Conservation (phyloP, 257 asterid genomes). For the Solanum raphanifolium region DNA sequence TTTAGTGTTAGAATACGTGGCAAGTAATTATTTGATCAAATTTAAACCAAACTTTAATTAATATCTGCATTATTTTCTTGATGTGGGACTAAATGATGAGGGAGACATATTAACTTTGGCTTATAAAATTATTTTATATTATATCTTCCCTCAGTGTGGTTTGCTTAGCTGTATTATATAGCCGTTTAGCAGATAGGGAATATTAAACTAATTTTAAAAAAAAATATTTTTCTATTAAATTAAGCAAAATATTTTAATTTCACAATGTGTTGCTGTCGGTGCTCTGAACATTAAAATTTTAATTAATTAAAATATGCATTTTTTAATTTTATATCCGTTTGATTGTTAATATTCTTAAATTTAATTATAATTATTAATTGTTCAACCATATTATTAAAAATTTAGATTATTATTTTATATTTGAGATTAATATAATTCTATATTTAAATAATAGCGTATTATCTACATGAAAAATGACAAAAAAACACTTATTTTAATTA, state of each 20-base stretch:
- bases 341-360: background rate
- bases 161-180: conserved; percentile 20
- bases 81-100: background rate
- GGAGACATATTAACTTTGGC: conserved; percentile 13
- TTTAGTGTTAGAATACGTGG: background rate
- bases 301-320: background rate
- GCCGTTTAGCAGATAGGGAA: conserved; percentile 6
- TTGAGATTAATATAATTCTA: background rate
- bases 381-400: background rate
- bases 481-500: background rate
- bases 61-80: background rate
- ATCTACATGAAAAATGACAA: background rate
- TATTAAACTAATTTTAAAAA: background rate
- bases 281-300: background rate
- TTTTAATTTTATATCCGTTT: background rate
- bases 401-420: background rate
- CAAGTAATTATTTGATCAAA: background rate
- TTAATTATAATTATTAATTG: background rate
- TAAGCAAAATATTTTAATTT: background rate
- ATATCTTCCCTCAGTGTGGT: background rate
- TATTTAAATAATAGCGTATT: background rate
- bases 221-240: background rate
- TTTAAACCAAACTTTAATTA: background rate
- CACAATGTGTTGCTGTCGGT: background rate
- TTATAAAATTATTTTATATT: background rate